A percentile compares a stretch with the other conserved stretches of the same genome.
Evolutionary conservation across 2,329 filamentous ascomycete species (phyloP).

Genomic region (Neonectria punicea): DNA sequence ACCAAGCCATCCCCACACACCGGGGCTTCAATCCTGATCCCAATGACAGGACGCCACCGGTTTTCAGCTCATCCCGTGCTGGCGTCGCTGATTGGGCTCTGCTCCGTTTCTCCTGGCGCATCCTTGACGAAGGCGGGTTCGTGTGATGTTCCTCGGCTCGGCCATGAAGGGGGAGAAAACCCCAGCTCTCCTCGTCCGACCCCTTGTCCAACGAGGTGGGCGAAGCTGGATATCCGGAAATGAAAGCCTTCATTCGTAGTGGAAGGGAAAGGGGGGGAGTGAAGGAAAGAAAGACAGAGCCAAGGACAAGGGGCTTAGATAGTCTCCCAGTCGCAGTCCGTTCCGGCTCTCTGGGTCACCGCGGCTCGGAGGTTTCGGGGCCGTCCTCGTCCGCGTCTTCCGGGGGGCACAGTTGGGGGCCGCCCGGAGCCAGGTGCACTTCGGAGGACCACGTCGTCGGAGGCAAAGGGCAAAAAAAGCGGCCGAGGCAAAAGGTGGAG

Average conservation of each 20-base stretch:
- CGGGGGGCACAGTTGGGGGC: constrained; percentile 13
- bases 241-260: constrained; percentile 1
- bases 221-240: constrained; percentile 16
- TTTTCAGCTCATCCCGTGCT: constrained; percentile 32
- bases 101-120: constrained; percentile 2
- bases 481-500: constrained; percentile 16
- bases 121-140: constrained; percentile 20
- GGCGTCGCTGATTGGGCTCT: constrained; percentile 24
- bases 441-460: constrained; percentile 8
- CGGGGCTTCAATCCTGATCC: constrained; percentile 18
- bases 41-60: constrained; percentile 24
- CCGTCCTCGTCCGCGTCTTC: neutral
- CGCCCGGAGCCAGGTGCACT: constrained; percentile 7
- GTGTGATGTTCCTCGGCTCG: constrained; percentile 26
- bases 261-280: neutral
- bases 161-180: neutral
- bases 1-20: constrained; percentile 16
- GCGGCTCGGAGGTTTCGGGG: constrained; percentile 11
- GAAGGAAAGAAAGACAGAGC: neutral
- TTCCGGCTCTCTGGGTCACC: constrained; percentile 25
- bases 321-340: neutral
- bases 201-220: constrained; percentile 1
- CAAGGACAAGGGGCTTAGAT: neutral
- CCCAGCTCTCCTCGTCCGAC: too few species aligned
- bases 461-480: neutral